phyloP scores from a whole-genome alignment of 1,139 yeast species.

The Trichomonascaceae sp. region DNA sequence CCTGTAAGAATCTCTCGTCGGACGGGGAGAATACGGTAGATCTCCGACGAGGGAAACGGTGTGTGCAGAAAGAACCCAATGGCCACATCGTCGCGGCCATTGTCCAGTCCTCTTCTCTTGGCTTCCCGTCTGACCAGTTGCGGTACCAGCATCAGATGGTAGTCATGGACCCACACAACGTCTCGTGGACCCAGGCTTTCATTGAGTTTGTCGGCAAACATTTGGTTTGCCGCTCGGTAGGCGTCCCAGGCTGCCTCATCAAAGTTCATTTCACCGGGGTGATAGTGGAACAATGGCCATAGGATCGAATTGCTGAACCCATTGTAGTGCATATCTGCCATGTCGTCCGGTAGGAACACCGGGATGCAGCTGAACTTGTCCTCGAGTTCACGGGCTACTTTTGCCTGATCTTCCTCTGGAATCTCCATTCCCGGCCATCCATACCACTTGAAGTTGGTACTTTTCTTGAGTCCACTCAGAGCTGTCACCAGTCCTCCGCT shows the following conservation, averaged over 20 bases:
- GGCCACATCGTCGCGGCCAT: slow-evolving; percentile 15
- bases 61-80: slow-evolving; percentile 94
- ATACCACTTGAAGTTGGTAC: slow-evolving; percentile 87
- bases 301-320: slow-evolving; percentile 86
- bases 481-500: slow-evolving; percentile 98
- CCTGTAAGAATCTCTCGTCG: slow-evolving; percentile 86
- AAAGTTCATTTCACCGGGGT: slow-evolving; percentile 97
- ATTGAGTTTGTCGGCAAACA: slow-evolving; percentile 68
- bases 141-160: slow-evolving; percentile 90
- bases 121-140: slow-evolving; percentile 67
- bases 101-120: slow-evolving; percentile 41
- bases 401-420: slow-evolving; percentile 58
- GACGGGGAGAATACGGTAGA: slow-evolving; percentile 89
- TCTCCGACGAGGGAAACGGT: slow-evolving; percentile 96
- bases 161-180: slow-evolving; percentile 95
- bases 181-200: slow-evolving; percentile 68
- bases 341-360: slow-evolving; percentile 69
- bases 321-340: slow-evolving; percentile 93
- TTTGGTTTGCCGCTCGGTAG: slow-evolving; percentile 81
- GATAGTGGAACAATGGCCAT: slow-evolving; percentile 98
- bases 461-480: slow-evolving; percentile 75
- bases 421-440: slow-evolving; percentile 93
- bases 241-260: slow-evolving; percentile 99
- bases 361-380: slow-evolving; percentile 84
- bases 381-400: slow-evolving; percentile 57